These are phyloP conservation scores for Mycena epipterygia DNA, from an alignment of 768 basidiomycete genomes.

Conservation along the genomic window DNA sequence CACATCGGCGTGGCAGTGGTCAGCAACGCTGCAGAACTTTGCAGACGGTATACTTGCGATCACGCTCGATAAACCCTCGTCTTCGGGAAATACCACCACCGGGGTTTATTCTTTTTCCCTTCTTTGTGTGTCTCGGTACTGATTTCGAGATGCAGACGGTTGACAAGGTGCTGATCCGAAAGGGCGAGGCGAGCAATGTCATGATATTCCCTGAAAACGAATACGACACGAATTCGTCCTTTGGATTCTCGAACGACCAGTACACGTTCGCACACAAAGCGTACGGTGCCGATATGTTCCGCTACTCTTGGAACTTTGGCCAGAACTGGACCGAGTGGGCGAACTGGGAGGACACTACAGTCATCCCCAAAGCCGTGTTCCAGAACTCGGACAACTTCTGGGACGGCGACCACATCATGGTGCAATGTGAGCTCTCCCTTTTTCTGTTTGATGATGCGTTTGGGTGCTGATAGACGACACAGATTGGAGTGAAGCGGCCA, in stretches of 20 bases:
- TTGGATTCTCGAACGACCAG: slow-evolving; percentile 69
- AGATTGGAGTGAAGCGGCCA: slow-evolving; percentile 85
- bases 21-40: slow-evolving; percentile 78
- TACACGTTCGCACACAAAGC: slow-evolving; percentile 88
- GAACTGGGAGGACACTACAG: slow-evolving; percentile 81
- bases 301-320: slow-evolving; percentile 91
- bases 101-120: slow-evolving; percentile 54
- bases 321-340: slow-evolving; percentile 87
- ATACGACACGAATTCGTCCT: slow-evolving; percentile 72
- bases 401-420: slow-evolving; percentile 87
- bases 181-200: slow-evolving; percentile 80
- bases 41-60: slow-evolving; percentile 89
- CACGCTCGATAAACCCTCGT: slow-evolving; percentile 68
- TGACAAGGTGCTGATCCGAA: slow-evolving; percentile 86
- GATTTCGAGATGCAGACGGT: slow-evolving; percentile 56
- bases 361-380: slow-evolving; percentile 73
- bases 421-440: slow-evolving; percentile 77
- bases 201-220: slow-evolving; percentile 91
- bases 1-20: slow-evolving; percentile 78
- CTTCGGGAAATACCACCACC: slow-evolving; percentile 63
- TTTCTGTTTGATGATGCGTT: neutral
- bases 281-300: slow-evolving; percentile 87
- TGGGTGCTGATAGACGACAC: slow-evolving; percentile 2
- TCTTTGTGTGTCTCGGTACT: slow-evolving; percentile 20
- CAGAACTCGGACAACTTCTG: slow-evolving; percentile 70